Evolutionary conservation across 2,329 filamentous ascomycete genomes (phyloP).

Genomic region (Pestalotiopsis sp.): DNA sequence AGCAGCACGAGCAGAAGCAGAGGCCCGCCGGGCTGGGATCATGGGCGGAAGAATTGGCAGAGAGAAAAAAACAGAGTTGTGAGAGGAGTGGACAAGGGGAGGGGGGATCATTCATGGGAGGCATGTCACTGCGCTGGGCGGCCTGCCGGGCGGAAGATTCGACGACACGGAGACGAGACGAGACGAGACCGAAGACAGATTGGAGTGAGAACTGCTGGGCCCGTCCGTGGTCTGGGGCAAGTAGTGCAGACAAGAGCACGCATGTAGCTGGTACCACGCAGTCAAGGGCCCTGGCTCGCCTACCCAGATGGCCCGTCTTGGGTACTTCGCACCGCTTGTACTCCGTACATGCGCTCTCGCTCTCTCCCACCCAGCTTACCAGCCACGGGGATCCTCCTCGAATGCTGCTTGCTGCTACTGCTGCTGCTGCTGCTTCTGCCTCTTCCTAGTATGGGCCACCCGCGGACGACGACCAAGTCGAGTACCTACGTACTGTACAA

Average conservation of each 20-base stretch:
- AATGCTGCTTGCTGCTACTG: background rate
- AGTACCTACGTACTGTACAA: background rate
- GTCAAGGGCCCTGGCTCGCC: background rate
- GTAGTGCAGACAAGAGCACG: background rate
- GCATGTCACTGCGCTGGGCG: background rate
- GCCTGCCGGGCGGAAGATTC: slow-evolving; percentile 8
- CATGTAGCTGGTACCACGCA: background rate
- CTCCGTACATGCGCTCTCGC: background rate
- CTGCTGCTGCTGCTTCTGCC: background rate
- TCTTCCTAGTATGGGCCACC: background rate
- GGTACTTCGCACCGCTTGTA: slow-evolving; percentile 2
- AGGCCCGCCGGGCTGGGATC: slow-evolving; percentile 6
- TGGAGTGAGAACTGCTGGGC: slow-evolving; percentile 1
- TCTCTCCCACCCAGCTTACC: background rate
- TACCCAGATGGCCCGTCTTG: background rate
- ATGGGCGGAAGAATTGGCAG: slow-evolving; percentile 10
- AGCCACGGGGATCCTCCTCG: background rate
- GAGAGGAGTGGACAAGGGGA: slow-evolving; percentile 1
- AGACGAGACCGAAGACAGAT: slow-evolving; percentile 6
- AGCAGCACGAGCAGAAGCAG: background rate
- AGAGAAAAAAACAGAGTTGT: background rate
- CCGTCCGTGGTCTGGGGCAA: background rate
- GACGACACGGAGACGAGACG: background rate
- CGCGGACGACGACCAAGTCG: background rate
- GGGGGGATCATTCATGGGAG: background rate